Conservation (phyloP, 164 flowering plant species). For the Aristolochia californica region DNA sequence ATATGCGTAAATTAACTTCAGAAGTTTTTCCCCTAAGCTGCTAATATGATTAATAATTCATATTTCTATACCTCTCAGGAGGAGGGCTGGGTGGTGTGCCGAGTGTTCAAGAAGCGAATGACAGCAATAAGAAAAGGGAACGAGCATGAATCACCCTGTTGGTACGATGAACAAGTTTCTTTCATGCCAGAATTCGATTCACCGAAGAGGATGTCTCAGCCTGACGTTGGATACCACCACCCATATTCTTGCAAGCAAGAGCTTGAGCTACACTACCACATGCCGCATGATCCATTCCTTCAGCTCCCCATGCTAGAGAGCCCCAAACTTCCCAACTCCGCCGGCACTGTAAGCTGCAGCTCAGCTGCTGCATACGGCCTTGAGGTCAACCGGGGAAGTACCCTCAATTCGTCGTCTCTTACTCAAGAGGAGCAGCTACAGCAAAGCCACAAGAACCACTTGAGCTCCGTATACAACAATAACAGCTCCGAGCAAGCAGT, state of each 20-base stretch:
- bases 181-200: conserved; percentile 71
- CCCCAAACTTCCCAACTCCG: conserved; percentile 46
- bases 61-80: conserved; percentile 26
- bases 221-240: conserved; percentile 20
- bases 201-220: conserved; percentile 33
- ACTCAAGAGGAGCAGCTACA: conserved; percentile 42
- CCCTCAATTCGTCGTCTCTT: conserved; percentile 31
- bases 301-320: conserved; percentile 82
- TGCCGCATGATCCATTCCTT: conserved; percentile 41
- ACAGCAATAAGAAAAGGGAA: conserved; percentile 37
- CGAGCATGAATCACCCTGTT: conserved; percentile 58
- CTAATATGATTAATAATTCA: too few species aligned
- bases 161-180: conserved; percentile 83
- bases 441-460: conserved; percentile 25
- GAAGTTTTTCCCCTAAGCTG: too few species aligned
- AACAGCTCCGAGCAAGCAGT: conserved; percentile 31
- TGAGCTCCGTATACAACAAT: conserved; percentile 22
- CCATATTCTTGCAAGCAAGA: conserved; percentile 66
- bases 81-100: conserved; percentile 96
- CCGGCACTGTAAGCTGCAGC: conserved; percentile 28
- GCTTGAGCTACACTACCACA: conserved; percentile 41
- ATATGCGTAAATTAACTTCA: too few species aligned
- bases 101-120: conserved; percentile 85
- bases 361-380: conserved; percentile 25
- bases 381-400: conserved; percentile 23